Conservation (phyloP, 202 grass and related monocot species). For the Miscanthus sacchariflorus region DNA sequence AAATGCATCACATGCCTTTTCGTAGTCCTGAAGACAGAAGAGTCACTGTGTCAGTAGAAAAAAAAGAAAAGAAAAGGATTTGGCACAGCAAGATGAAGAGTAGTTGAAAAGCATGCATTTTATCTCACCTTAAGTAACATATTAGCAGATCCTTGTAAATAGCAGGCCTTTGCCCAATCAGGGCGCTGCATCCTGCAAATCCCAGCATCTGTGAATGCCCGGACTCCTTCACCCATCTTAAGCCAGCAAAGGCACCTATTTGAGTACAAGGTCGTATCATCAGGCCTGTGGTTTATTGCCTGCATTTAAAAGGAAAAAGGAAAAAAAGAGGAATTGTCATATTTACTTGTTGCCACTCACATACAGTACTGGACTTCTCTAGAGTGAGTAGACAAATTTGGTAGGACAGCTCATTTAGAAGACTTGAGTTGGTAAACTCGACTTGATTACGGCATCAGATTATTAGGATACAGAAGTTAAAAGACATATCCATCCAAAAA, state of each 20-base stretch:
- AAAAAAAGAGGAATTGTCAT: not conserved
- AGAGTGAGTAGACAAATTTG: not conserved
- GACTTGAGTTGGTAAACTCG: not conserved
- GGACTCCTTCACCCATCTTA: slow-evolving; percentile 18
- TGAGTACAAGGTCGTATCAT: slow-evolving; percentile 32
- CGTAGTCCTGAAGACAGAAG: slow-evolving; percentile 45
- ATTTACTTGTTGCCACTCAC: not conserved
- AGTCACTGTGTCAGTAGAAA: not conserved
- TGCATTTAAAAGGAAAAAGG: not conserved
- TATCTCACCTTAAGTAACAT: slow-evolving; percentile 39
- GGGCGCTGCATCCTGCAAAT: slow-evolving; percentile 16
- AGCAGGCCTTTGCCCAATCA: slow-evolving; percentile 20
- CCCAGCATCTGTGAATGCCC: slow-evolving; percentile 22
- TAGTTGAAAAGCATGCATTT: not conserved
- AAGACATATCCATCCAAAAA: not conserved
- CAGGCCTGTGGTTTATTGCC: not conserved
- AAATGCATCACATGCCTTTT: slow-evolving; percentile 50
- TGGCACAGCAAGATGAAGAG: not conserved
- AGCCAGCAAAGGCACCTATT: slow-evolving; percentile 32
- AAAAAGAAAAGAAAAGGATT: not conserved
- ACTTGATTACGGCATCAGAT: not conserved
- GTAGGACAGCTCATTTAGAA: not conserved
- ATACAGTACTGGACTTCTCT: not conserved
- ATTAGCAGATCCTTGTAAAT: slow-evolving; percentile 26
- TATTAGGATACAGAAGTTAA: not conserved